phyloP scores from a whole-genome alignment of 202 grass and related monocot genomes.

The Digitaria exilis region DNA sequence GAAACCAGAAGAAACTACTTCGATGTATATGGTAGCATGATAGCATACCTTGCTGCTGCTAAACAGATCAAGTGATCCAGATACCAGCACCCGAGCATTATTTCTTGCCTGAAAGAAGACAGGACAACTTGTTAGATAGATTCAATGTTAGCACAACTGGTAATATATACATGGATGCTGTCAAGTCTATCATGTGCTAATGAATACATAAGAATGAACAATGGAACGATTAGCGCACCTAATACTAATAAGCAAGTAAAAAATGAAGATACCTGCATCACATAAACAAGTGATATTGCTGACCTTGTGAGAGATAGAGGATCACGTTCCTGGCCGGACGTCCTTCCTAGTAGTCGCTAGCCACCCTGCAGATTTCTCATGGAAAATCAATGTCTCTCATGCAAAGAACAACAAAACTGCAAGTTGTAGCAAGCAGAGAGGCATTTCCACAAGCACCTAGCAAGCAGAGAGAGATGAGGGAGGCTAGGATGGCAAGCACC shows the following conservation, averaged over 20 bases:
- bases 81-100: constrained; percentile 85
- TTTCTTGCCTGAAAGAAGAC: constrained; percentile 80
- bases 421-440: too few relatives aligned
- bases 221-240: neutral
- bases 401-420: too few relatives aligned
- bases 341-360: too few relatives aligned
- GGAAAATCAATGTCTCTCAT: too few relatives aligned
- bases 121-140: constrained; percentile 13
- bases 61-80: constrained; percentile 91
- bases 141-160: neutral
- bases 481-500: too few relatives aligned
- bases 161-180: neutral
- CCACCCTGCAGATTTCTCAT: too few relatives aligned
- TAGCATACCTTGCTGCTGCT: constrained; percentile 93
- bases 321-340: too few relatives aligned
- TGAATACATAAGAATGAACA: neutral
- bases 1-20: constrained; percentile 23
- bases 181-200: neutral
- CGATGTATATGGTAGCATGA: constrained; percentile 9
- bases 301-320: constrained; percentile 69
- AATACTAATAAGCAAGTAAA: constrained; percentile 2
- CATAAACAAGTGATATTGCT: constrained; percentile 82
- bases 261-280: constrained; percentile 76
- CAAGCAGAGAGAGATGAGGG: too few relatives aligned
- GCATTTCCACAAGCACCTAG: too few relatives aligned